Evolutionary conservation across 331 rosid genomes (phyloP).

Genomic region (Quercus lobata): DNA sequence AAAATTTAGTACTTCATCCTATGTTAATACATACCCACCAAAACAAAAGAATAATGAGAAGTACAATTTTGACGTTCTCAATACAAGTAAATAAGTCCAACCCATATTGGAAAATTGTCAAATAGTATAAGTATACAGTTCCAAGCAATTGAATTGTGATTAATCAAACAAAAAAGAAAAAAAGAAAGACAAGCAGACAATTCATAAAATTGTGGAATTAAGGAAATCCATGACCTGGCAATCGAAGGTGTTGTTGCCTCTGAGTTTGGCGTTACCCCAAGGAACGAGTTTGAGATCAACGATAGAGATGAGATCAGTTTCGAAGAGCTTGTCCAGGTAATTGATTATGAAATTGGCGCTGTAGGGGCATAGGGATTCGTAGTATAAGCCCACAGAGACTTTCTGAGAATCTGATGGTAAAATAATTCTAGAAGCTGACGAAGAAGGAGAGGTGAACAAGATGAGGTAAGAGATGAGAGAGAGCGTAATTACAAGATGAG

Average conservation of each 20-base stretch:
- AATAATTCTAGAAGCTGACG: constrained; percentile 17
- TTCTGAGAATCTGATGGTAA: constrained; percentile 37
- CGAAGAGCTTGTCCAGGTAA: constrained; percentile 58
- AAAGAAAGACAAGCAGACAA: too few species aligned
- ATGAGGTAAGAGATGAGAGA: constrained; percentile 21
- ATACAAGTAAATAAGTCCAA: too few species aligned
- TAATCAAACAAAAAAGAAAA: too few species aligned
- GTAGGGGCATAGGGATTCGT: constrained; percentile 79
- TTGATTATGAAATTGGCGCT: constrained; percentile 62
- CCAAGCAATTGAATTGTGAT: too few species aligned
- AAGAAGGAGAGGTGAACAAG: constrained; percentile 18
- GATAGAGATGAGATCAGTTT: constrained; percentile 47
- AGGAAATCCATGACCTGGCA: constrained; percentile 62
- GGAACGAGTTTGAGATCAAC: constrained; percentile 76
- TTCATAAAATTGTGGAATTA: not conserved
- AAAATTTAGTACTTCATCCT: not conserved
- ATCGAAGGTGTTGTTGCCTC: constrained; percentile 44
- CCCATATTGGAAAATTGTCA: too few species aligned
- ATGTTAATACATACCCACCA: too few species aligned
- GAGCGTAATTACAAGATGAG: not conserved
- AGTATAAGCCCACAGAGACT: constrained; percentile 59
- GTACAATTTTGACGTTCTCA: too few species aligned
- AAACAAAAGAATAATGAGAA: not conserved
- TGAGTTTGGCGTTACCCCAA: constrained; percentile 79
- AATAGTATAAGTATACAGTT: too few species aligned